Evolutionary conservation across 2,329 filamentous ascomycete genomes (phyloP), one percentile per base, ranked within the genome.

Genomic region (Phaeomoniella chlamydospora): DNA sequence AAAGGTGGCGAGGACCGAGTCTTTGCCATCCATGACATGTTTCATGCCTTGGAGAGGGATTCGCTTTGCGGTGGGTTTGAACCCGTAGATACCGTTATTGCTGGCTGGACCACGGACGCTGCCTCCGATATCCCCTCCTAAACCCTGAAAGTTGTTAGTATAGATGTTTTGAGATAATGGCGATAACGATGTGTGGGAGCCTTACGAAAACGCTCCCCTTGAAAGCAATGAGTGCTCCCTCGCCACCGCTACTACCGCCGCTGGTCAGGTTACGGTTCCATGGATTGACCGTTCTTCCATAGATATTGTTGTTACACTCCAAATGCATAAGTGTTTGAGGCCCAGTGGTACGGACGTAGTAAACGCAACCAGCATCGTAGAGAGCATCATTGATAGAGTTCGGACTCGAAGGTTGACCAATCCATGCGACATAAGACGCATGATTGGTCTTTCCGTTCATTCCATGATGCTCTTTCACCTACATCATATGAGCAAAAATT

Each of bases 391-490:
- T 41, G 18, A 57, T 61, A 33, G 80, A 59, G 0, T 74, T 74
- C 0, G 80, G 57, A 4, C 75, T 74, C 46, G 79, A 74, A 0
- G 80, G 57, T 1, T 74, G 73, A 0, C 74, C 75, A 2, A 70
- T 48, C 1, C 13, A 32, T 10, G 5, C 38, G 47, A 36, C 34
- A n/a, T 33, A 31, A 4, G 74, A 73, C 3, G 77, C 52, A 0
- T 74, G 75, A 0, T 65, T 65, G 36, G 77, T 70, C 3, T 64
- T 49, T 2, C 69, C 72, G 39, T 66, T 66, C 30, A 79, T 57
- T 15, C 76, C 66, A 51, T 77, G 78, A 11, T 72, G 70, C 35
- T 78, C 74, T 48, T 78, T 78, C 9, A 74, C n/a, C n/a, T n/a
- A n/a, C n/a, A n/a, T n/a, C n/a, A n/a, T n/a, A n/a, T n/a, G n/a